Conservation (phyloP, 208 protist species). For the Trypanosoma brucei region DNA sequence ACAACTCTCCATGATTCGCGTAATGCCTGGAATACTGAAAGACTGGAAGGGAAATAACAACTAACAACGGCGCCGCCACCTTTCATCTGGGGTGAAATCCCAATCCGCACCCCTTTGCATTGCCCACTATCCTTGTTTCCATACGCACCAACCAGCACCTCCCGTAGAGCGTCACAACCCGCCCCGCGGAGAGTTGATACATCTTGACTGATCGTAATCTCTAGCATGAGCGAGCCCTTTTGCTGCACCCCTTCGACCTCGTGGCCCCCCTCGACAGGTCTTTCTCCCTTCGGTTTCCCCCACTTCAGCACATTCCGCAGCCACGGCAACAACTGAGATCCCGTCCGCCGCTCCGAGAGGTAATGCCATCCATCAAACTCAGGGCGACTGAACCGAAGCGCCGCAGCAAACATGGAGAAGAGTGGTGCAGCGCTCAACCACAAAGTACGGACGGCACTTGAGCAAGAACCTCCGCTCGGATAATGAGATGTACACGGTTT, state of each 20-base stretch:
- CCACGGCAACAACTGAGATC: neutral
- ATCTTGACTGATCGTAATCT: neutral
- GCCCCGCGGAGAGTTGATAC: neutral
- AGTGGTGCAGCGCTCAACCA: conserved; percentile 41
- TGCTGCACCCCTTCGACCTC: no score
- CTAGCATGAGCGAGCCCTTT: neutral
- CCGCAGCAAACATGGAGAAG: conserved; percentile 34
- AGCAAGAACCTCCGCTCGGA: conserved; percentile 7
- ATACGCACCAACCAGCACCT: neutral
- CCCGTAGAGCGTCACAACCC: neutral
- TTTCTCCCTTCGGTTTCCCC: neutral
- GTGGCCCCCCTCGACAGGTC: no score
- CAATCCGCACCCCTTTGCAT: neutral
- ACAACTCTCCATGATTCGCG: conserved; percentile 15
- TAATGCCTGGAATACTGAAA: conserved; percentile 25
- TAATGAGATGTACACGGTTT: neutral
- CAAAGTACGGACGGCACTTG: conserved; percentile 1
- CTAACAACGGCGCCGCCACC: conserved; percentile 8
- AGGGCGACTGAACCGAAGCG: conserved; percentile 37
- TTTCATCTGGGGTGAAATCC: neutral
- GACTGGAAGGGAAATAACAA: conserved; percentile 6
- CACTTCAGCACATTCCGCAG: neutral
- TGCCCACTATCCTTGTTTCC: neutral
- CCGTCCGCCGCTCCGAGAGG: conserved; percentile 1
- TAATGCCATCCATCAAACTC: conserved; percentile 35